These are phyloP conservation scores for Solanum pinnatisectum DNA, from an alignment of 257 asterid species.

Conservation along the genomic window DNA sequence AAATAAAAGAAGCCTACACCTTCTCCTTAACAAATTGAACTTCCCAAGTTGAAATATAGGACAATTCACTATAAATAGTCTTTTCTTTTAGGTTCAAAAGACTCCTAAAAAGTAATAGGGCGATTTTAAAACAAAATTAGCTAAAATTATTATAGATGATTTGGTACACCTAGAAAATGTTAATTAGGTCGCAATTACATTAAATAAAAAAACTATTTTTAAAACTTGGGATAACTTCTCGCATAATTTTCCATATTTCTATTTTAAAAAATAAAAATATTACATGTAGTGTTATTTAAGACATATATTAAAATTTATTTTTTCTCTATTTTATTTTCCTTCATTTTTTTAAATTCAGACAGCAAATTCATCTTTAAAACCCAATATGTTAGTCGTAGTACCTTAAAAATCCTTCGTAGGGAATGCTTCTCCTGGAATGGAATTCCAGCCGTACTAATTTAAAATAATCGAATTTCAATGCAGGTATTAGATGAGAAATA, in stretches of 20 bases:
- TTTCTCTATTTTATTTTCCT: not conserved
- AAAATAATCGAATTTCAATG: too few species aligned
- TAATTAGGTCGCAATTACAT: not conserved
- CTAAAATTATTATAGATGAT: too few species aligned
- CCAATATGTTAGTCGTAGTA: not conserved
- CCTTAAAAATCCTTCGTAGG: not conserved
- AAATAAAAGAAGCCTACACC: not conserved
- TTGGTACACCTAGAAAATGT: not conserved
- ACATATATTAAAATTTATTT: not conserved
- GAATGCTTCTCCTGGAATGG: too few species aligned
- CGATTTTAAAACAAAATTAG: too few species aligned
- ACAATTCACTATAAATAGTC: too few species aligned
- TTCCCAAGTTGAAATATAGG: not conserved
- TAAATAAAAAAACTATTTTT: too few species aligned
- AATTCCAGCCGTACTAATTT: too few species aligned
- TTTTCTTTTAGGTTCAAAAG: not conserved
- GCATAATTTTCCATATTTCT: too few species aligned
- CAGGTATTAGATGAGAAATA: too few species aligned
- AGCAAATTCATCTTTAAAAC: not conserved
- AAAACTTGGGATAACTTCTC: not conserved
- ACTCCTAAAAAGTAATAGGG: not conserved
- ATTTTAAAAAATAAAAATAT: too few species aligned
- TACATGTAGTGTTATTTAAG: not conserved
- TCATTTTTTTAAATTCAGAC: not conserved
- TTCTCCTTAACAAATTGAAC: not conserved